Evolutionary conservation across 345 rosid genomes (phyloP), one percentile per base, ranked within the genome.

Genomic region (Orychophragmus violaceus): DNA sequence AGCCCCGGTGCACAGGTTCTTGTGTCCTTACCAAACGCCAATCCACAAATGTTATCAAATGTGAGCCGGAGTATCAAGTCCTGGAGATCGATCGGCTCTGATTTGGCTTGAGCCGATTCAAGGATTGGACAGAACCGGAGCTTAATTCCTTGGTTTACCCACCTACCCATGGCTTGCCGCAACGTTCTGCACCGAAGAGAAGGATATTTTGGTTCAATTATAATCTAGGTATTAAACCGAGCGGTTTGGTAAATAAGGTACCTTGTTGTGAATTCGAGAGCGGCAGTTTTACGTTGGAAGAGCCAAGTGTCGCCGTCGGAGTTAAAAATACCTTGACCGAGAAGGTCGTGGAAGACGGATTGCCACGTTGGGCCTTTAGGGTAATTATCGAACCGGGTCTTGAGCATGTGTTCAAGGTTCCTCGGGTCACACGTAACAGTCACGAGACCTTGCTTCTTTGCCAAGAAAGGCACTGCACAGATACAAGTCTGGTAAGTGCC

Each of bases 321-420:
- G 68, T 90, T 93, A 76, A 93, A 93, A 73, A 93, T 90, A 33
- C 98, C 98, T 63, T 90, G 75, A 8, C 98, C 97, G 3, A 93
- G 98, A 12, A 93, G 81, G 66, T 93, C 98, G 32, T 90, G 97
- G 48, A 93, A 90, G 24, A 93, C 98, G 5, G 88, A 88, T 50
- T 93, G 94, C 97, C 98, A 90, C 6, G 97, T 90, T 17, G 98
- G 98, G n/a, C 98, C 98, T 71, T 93, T 93, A 10, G 98, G 98
- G 76, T 89, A 93, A 67, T 93, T 93, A 12, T 87, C 84, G 70
- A 93, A 93, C 8, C 94, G 86, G 80, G 82, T 80, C 83, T 90
- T 93, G 73, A 93, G 79, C 53, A 93, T 83, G 50, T 87, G 93
- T 86, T 87, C 98, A 8, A 93, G 41, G 39, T 93, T 93, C 75